Base-by-base conservation (phyloP, 148 eudicot species). In the Diospyros lotus region DNA sequence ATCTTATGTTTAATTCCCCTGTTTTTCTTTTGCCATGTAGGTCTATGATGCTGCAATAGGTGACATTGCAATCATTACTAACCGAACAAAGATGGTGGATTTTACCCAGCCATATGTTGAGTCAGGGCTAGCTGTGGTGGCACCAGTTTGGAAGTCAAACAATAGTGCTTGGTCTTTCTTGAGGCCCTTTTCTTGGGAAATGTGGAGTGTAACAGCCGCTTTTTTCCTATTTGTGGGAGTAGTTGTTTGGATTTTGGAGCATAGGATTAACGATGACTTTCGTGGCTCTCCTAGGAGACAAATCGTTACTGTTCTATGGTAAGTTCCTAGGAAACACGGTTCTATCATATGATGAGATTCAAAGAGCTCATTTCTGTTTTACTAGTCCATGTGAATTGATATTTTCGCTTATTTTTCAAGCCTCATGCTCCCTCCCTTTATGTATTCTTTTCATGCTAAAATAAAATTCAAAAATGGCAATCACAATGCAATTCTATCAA, bases 61-160 rank as follows among this genome's bases (percentile, higher is more conserved):
- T 12, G 96, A 91, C 77, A 86, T 91, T 68, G 86, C 93, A 4
- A 91, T 91, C 44, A 80, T 82, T 44, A 87, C 93, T 5, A 68
- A 83, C 14, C 66, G 93, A 13, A 89, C 90, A 55, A 77, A 61
- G 70, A 76, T 82, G 51, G 93, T 51, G 3, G 96, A 91, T 82
- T 91, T 89, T 64, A 83, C 96, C 8, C 93, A 87, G 62, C 96
- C 96, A 6, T 91, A 72, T 80, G 61, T 79, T 1, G 93, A 86
- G 62, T 89, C 96, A 62, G 96, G 96, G 58, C 81, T 91, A 39
- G 96, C 87, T n/a, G 93, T 91, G 2, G 89, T 91, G 61, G 91
- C 86, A 39, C 90, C 91, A 1, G 74, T 86, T 66, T 81, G 73
- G 79, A 87, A 78, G 77, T 2, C 65, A 78, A 72, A 76, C 58